Evolutionary conservation across 345 rosid genomes (phyloP).

Genomic region (Gossypium rotundifolium): DNA sequence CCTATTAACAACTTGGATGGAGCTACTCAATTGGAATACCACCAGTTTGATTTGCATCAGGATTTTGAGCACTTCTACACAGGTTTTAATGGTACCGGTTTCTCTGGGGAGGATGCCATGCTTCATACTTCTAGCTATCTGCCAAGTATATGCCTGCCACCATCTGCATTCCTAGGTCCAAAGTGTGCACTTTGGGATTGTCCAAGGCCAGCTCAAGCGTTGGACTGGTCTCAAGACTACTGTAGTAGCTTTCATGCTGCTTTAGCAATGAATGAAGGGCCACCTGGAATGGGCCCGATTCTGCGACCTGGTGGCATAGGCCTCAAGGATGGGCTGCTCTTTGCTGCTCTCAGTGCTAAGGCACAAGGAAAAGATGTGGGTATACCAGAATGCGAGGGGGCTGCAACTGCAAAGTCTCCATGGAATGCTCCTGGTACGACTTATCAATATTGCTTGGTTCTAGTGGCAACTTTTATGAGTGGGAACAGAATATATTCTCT

Average conservation of each 20-base stretch:
- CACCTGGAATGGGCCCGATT: conserved; percentile 89
- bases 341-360: conserved; percentile 83
- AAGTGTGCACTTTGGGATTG: conserved; percentile 99
- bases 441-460: conserved; percentile 9
- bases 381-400: conserved; percentile 97
- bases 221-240: conserved; percentile 81
- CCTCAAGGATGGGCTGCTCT: conserved; percentile 81
- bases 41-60: conserved; percentile 62
- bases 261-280: conserved; percentile 84
- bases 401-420: conserved; percentile 98
- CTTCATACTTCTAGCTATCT: conserved; percentile 50
- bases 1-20: conserved; percentile 39
- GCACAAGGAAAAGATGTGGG: conserved; percentile 90
- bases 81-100: conserved; percentile 23
- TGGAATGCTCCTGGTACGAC: conserved; percentile 97
- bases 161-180: conserved; percentile 94
- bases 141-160: conserved; percentile 70
- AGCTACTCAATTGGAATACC: conserved; percentile 46
- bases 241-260: conserved; percentile 93
- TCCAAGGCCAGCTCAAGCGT: conserved; percentile 90
- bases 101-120: conserved; percentile 47
- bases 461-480: background rate
- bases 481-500: conserved; percentile 7
- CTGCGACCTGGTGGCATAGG: conserved; percentile 95
- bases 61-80: conserved; percentile 60